These are phyloP conservation scores for Aspergillus bertholletiae DNA, from an alignment of 495 filamentous ascomycete species.

Conservation along the genomic window DNA sequence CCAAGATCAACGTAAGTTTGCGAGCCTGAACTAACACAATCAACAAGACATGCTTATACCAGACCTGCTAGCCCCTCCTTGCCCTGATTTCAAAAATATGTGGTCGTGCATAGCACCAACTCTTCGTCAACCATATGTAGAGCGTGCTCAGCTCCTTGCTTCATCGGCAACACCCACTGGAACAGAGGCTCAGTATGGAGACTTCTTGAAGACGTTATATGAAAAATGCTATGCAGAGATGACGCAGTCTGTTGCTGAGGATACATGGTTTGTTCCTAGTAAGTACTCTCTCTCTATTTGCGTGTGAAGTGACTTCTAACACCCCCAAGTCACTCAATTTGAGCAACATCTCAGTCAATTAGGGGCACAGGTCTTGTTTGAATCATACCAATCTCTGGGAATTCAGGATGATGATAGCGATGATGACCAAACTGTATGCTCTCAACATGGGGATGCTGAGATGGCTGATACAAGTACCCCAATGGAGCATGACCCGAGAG, in stretches of 20 bases:
- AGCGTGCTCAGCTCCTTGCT: constrained; percentile 2
- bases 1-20: not conserved
- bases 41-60: not conserved
- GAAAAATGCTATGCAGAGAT: not conserved
- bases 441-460: not conserved
- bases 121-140: not conserved
- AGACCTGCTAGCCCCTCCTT: not conserved
- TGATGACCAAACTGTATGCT: not conserved
- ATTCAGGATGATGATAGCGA: not conserved
- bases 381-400: not conserved
- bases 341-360: not conserved
- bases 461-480: not conserved
- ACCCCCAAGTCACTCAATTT: too few species aligned
- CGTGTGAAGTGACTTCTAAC: too few species aligned
- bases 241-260: not conserved
- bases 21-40: not conserved
- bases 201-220: not conserved
- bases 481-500: not conserved
- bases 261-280: not conserved
- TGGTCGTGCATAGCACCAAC: not conserved
- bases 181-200: not conserved
- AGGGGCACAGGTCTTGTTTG: not conserved
- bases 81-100: not conserved
- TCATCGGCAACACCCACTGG: not conserved
- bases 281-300: not conserved